A percentile compares a stretch with the other conserved stretches of the same genome.
phyloP scores from a whole-genome alignment of 2,329 filamentous ascomycete genomes.

The Aspergillus chevalieri region DNA sequence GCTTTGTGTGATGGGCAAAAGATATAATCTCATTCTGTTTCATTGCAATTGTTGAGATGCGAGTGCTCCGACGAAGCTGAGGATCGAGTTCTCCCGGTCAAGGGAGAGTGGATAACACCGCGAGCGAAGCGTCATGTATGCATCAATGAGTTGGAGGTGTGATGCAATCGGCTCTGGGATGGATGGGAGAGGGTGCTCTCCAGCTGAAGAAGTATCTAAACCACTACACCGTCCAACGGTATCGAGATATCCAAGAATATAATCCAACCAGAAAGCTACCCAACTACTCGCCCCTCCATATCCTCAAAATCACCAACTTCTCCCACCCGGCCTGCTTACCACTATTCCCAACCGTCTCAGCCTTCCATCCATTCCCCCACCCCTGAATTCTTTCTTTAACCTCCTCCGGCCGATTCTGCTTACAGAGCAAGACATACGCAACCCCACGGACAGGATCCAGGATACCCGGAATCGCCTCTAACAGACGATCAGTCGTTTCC shows the following conservation, averaged over 20 bases:
- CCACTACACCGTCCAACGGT: no score
- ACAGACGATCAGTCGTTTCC: constrained; percentile 79
- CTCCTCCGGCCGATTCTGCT: constrained; percentile 75
- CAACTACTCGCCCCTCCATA: constrained; percentile 54
- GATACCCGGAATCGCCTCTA: constrained; percentile 61
- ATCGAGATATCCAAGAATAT: not conserved
- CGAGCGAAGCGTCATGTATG: no score
- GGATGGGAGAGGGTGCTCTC: not conserved
- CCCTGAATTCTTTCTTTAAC: constrained; percentile 59
- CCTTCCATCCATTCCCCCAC: constrained; percentile 62
- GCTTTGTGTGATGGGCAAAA: constrained; percentile 16
- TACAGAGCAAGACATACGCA: constrained; percentile 83
- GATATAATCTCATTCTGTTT: not conserved
- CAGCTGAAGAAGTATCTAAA: no score
- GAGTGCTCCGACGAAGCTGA: not conserved
- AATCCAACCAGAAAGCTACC: not conserved
- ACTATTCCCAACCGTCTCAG: constrained; percentile 71
- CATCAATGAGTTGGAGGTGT: no score
- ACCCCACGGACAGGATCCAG: constrained; percentile 63
- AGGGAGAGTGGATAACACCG: no score
- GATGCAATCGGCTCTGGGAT: not conserved
- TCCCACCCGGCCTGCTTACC: constrained; percentile 92
- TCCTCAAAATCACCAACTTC: constrained; percentile 79
- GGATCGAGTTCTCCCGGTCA: not conserved
- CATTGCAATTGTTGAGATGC: not conserved